These are phyloP conservation scores for Verticillium nonalfalfae DNA, from an alignment of 2,329 filamentous ascomycete species.

Conservation along the genomic window DNA sequence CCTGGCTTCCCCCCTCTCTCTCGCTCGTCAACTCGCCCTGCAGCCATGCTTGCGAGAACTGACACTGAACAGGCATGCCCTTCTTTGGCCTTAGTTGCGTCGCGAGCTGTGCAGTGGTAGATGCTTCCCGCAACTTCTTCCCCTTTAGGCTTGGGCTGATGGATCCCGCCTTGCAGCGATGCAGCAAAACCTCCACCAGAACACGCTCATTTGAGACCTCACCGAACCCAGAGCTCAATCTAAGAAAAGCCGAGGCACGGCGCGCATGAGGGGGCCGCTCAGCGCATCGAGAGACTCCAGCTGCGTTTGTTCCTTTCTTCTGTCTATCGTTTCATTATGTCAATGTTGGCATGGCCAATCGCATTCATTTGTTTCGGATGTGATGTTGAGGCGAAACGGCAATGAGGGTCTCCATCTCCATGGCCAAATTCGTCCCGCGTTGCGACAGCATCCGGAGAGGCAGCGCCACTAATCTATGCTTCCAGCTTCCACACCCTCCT, in stretches of 20 bases:
- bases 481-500: constrained; percentile 20
- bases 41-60: background rate
- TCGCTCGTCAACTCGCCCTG: background rate
- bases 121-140: background rate
- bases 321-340: background rate
- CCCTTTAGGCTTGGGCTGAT: background rate
- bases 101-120: background rate
- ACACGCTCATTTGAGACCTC: background rate
- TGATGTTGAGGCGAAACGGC: background rate
- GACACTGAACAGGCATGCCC: background rate
- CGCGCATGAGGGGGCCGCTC: background rate
- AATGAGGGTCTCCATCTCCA: background rate
- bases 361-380: background rate
- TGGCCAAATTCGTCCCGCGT: background rate
- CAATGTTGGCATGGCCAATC: background rate
- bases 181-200: background rate
- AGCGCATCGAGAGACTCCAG: background rate
- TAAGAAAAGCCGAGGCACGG: background rate
- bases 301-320: background rate
- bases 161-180: background rate
- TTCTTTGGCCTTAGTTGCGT: background rate
- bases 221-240: background rate
- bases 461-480: background rate
- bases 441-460: background rate
- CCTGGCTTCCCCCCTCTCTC: background rate